phyloP scores from a whole-genome alignment of 2,329 filamentous ascomycete genomes.

The Parasarocladium wereldwijsianum region DNA sequence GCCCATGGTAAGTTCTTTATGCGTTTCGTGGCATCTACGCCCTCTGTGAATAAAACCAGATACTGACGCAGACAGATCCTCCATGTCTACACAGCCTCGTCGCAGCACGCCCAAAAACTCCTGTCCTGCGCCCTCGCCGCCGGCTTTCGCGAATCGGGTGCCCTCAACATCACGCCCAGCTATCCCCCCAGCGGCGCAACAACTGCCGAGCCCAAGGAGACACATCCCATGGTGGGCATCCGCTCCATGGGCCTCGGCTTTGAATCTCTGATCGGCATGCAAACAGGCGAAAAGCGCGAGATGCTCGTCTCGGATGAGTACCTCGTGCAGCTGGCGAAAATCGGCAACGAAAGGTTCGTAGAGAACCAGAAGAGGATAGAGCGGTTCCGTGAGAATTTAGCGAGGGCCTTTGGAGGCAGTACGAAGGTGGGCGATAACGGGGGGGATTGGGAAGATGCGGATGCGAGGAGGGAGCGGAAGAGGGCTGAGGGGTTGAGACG shows the following conservation, averaged over 20 bases:
- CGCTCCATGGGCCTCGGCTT: slow-evolving; percentile 71
- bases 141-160: slow-evolving; percentile 82
- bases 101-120: slow-evolving; percentile 58
- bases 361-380: slow-evolving; percentile 55
- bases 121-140: slow-evolving; percentile 63
- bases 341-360: slow-evolving; percentile 61
- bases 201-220: slow-evolving; percentile 15
- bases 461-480: slow-evolving; percentile 37
- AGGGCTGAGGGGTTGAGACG: slow-evolving; percentile 40
- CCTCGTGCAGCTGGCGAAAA: slow-evolving; percentile 47
- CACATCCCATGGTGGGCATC: slow-evolving; percentile 65
- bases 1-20: slow-evolving; percentile 57
- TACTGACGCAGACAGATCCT: slow-evolving; percentile 50
- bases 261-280: slow-evolving; percentile 62
- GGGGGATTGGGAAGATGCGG: slow-evolving; percentile 39
- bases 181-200: slow-evolving; percentile 6
- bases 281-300: slow-evolving; percentile 16
- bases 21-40: background rate
- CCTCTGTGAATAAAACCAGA: slow-evolving; percentile 1
- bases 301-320: slow-evolving; percentile 51
- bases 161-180: slow-evolving; percentile 44
- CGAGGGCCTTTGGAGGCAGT: slow-evolving; percentile 15
- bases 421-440: slow-evolving; percentile 18
- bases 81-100: slow-evolving; percentile 67
- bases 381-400: slow-evolving; percentile 43